phyloP scores from a whole-genome alignment of 2,329 filamentous ascomycete species.

The Davidsoniella virescens region DNA sequence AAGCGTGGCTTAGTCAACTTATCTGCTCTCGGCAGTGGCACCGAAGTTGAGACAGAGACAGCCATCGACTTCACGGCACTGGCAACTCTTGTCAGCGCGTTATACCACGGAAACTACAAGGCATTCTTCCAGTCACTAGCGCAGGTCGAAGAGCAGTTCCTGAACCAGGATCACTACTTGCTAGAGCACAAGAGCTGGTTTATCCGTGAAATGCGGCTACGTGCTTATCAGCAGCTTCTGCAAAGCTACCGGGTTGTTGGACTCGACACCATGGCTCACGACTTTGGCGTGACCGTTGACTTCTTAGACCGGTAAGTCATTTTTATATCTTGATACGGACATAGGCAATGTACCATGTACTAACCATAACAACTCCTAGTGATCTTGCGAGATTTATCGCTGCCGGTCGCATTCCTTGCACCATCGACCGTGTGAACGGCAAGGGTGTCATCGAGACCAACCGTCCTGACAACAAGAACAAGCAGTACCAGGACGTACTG shows the following conservation, averaged over 20 bases:
- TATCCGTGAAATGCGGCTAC: constrained; percentile 92
- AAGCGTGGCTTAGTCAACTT: constrained; percentile 62
- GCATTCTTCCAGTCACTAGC: constrained; percentile 83
- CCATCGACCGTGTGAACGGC: constrained; percentile 90
- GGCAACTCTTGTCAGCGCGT: constrained; percentile 70
- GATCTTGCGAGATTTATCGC: constrained; percentile 97
- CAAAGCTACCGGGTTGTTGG: constrained; percentile 96
- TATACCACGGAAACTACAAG: constrained; percentile 90
- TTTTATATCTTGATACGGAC: not conserved
- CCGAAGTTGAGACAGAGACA: constrained; percentile 53
- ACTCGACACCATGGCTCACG: constrained; percentile 90
- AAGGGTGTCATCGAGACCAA: constrained; percentile 98
- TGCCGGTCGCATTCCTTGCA: constrained; percentile 83
- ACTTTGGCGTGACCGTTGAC: constrained; percentile 93
- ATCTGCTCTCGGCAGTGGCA: constrained; percentile 58
- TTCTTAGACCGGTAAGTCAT: constrained; percentile 71
- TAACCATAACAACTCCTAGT: constrained; percentile 26
- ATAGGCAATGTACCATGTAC: not conserved
- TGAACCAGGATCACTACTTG: constrained; percentile 86
- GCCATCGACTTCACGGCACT: constrained; percentile 81
- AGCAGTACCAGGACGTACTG: constrained; percentile 96
- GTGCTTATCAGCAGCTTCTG: constrained; percentile 89
- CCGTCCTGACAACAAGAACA: constrained; percentile 96
- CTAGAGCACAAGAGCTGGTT: constrained; percentile 96
- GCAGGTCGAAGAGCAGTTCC: constrained; percentile 81